phyloP scores from a whole-genome alignment of 169 alveolate genomes.

The Plasmodium blacklocki region DNA sequence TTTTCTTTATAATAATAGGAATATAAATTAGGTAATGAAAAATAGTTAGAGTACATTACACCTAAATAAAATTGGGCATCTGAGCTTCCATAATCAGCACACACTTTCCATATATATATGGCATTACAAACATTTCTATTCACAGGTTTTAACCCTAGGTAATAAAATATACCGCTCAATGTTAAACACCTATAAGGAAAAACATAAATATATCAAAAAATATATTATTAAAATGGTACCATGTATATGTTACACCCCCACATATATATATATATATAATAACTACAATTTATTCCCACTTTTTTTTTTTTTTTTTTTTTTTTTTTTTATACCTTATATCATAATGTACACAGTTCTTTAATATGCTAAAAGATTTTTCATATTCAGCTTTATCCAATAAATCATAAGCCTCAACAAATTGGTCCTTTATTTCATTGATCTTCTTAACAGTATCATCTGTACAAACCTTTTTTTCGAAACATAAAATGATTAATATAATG shows the following conservation, averaged over 20 bases:
- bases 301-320: too few relatives aligned
- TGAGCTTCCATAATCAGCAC: slow-evolving; percentile 67
- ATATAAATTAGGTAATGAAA: slow-evolving; percentile 56
- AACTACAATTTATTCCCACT: too few relatives aligned
- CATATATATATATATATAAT: not conserved
- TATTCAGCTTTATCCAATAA: slow-evolving; percentile 50
- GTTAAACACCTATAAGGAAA: slow-evolving; percentile 29
- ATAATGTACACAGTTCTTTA: slow-evolving; percentile 52
- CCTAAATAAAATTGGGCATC: slow-evolving; percentile 73
- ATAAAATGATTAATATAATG: slow-evolving; percentile 8
- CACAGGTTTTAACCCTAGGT: slow-evolving; percentile 57
- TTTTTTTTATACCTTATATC: slow-evolving; percentile 47
- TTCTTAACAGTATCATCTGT: slow-evolving; percentile 14
- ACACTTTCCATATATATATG: slow-evolving; percentile 61
- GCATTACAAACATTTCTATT: slow-evolving; percentile 47
- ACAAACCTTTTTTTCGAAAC: not conserved
- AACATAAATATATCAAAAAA: not conserved
- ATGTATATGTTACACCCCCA: too few relatives aligned
- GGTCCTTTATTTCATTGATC: slow-evolving; percentile 9
- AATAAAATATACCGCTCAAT: slow-evolving; percentile 55
- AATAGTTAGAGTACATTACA: slow-evolving; percentile 65
- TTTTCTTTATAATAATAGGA: slow-evolving; percentile 38
- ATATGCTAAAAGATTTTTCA: slow-evolving; percentile 31
- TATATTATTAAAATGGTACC: not conserved
- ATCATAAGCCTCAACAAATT: slow-evolving; percentile 54